Percentiles rank a stretch among this genome's conserved stretches.
phyloP scores from a whole-genome alignment of 148 eudicot genomes.

The Vaccinium darrowii region DNA sequence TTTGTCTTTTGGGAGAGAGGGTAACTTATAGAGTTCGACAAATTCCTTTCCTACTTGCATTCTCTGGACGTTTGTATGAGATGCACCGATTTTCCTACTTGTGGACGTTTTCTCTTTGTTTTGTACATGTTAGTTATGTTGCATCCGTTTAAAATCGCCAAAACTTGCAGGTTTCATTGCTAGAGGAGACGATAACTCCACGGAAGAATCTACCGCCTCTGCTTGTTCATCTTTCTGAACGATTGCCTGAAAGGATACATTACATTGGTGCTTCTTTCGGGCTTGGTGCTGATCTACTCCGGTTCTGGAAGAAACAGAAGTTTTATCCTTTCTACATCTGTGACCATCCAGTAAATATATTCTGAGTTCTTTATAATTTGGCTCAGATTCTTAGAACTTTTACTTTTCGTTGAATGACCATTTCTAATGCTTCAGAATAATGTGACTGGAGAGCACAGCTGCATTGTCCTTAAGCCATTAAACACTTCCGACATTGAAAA shows the following conservation, averaged over 20 bases:
- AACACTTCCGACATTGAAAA: conserved; percentile 13
- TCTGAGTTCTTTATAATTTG: neutral
- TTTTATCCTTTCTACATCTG: conserved; percentile 18
- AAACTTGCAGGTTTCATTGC: conserved; percentile 16
- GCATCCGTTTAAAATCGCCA: neutral
- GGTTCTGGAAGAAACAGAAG: conserved; percentile 21
- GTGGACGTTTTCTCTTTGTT: neutral
- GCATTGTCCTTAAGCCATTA: conserved; percentile 22
- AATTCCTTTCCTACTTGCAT: neutral
- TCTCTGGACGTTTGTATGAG: neutral
- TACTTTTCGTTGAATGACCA: neutral
- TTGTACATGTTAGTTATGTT: neutral
- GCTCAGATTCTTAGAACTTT: neutral
- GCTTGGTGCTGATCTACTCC: conserved; percentile 15
- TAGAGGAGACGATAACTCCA: conserved; percentile 15
- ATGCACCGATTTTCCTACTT: neutral
- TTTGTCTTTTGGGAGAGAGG: conserved; percentile 2
- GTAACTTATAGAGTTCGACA: neutral
- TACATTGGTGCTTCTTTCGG: conserved; percentile 25
- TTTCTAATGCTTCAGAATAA: conserved; percentile 14
- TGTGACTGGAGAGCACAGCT: conserved; percentile 24
- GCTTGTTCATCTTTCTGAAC: conserved; percentile 12
- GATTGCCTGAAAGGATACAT: conserved; percentile 19
- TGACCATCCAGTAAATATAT: conserved; percentile 16
- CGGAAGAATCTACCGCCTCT: conserved; percentile 16